phyloP scores from a whole-genome alignment of 2,329 filamentous ascomycete genomes.

The Thielaviopsis punctulata region DNA sequence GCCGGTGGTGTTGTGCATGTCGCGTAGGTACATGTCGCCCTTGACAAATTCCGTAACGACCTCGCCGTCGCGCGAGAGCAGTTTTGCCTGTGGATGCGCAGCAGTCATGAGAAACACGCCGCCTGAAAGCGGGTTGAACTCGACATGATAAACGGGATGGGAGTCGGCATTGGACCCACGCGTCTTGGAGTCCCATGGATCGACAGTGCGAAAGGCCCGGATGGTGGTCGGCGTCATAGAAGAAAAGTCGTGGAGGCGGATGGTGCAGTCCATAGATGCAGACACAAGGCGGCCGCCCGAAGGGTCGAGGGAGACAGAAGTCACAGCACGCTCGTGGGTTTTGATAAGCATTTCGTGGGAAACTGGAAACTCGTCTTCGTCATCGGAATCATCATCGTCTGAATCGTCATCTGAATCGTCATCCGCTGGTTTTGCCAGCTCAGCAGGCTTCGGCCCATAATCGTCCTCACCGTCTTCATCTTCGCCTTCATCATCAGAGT shows the following conservation, averaged over 20 bases:
- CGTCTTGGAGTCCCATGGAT: slow-evolving; percentile 62
- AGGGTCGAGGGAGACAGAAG: slow-evolving; percentile 67
- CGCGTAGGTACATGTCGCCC: slow-evolving; percentile 93
- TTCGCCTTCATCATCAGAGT: slow-evolving; percentile 16
- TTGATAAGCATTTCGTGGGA: slow-evolving; percentile 88
- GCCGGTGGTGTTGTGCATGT: slow-evolving; percentile 96
- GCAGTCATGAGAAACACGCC: slow-evolving; percentile 72
- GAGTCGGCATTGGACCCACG: slow-evolving; percentile 57
- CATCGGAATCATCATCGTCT: slow-evolving; percentile 45
- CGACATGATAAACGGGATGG: slow-evolving; percentile 70
- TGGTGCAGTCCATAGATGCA: slow-evolving; percentile 76
- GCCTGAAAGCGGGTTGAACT: slow-evolving; percentile 72
- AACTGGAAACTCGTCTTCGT: slow-evolving; percentile 77
- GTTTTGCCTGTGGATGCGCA: slow-evolving; percentile 76
- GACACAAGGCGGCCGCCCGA: slow-evolving; percentile 72
- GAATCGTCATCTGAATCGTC: slow-evolving; percentile 32
- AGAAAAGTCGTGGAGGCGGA: slow-evolving; percentile 90
- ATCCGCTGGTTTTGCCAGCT: slow-evolving; percentile 21
- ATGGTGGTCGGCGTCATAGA: slow-evolving; percentile 92
- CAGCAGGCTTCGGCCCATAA: slow-evolving; percentile 21
- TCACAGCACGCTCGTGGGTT: slow-evolving; percentile 78
- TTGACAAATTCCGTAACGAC: slow-evolving; percentile 79
- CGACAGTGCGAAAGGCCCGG: slow-evolving; percentile 80
- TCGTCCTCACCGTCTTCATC: slow-evolving; percentile 22
- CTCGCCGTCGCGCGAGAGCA: slow-evolving; percentile 79